Base-by-base conservation (phyloP, 805 yeast genomes). In the Dipodascus albidus region DNA sequence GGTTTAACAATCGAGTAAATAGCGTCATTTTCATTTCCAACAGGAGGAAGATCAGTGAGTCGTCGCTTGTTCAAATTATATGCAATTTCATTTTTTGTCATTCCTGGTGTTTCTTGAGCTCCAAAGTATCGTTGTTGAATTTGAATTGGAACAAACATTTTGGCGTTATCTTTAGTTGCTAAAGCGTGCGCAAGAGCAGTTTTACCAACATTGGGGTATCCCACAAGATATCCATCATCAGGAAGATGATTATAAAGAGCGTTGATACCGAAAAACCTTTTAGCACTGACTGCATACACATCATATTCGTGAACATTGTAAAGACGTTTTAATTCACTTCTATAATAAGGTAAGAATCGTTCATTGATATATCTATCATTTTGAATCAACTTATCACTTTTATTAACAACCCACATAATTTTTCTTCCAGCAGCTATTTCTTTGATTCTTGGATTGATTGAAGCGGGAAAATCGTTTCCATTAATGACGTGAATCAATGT, bases 121-220 rank as follows among this genome's bases (percentile, higher is more conserved):
- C 80, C 4, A 77, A 64, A 31, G 69, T 67, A 8, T 59, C 61
- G 38, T 63, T 61, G 2, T 19, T 4, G 49, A 20, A 42, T n/a
- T 3, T 33, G 15, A 20, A 14, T 24, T 31, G 52, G n/a, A 24
- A 21, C 23, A 27, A 21, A 49, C 33, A 23, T 47, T n/a, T 44
- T 22, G n/a, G 19, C 8, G 22, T 38, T 41, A 20, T 48, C 42
- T 8, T 83, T 77, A 61, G 90, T 70, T 67, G 82, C 83, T 24
- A 86, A 66, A 0, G 89, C 85, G 60, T 81, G 68, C 0, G 90
- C 82, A 59, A 88, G 74, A 0, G 88, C 76, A 0, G 93, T 82
- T 60, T 87, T 87, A 56, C 96, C 96, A 1, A 91, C 88, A 61
- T 95, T 95, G 0, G 96, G 87, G 65, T 93, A 76, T 21, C 96